These are phyloP conservation scores for Stentor roeselii DNA, from an alignment of 73 alveolate genomes.

Conservation along the genomic window DNA sequence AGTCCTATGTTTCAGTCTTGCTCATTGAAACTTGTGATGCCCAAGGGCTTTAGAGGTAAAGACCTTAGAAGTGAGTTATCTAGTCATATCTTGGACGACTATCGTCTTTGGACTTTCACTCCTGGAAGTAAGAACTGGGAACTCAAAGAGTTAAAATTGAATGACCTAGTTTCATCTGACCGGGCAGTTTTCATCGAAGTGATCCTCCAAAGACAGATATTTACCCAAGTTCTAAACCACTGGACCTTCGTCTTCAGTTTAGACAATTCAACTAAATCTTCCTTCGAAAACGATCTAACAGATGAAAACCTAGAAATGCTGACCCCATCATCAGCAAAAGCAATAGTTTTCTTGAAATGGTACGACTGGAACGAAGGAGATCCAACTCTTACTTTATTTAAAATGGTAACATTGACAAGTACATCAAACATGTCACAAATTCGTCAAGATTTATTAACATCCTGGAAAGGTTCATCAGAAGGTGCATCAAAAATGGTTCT, in stretches of 20 bases:
- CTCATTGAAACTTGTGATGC: neutral
- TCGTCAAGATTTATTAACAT: neutral
- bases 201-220: neutral
- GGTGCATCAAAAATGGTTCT: neutral
- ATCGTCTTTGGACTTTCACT: conserved; percentile 4
- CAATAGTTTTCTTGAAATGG: conserved; percentile 3
- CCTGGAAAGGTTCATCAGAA: neutral
- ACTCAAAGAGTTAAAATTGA: neutral
- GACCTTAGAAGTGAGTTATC: neutral
- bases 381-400: neutral
- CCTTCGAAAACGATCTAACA: neutral
- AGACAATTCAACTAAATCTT: neutral
- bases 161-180: neutral
- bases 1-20: neutral
- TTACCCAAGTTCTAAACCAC: neutral
- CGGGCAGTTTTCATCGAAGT: neutral
- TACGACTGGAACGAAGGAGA: neutral
- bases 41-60: neutral
- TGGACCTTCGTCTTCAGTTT: neutral
- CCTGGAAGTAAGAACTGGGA: conserved; percentile 25
- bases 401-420: neutral
- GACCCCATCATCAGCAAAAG: neutral
- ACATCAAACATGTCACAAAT: neutral
- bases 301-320: neutral
- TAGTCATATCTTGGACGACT: neutral